Conservation (phyloP, 2,329 filamentous ascomycete species). For the Aspergillus novoparasiticus region DNA sequence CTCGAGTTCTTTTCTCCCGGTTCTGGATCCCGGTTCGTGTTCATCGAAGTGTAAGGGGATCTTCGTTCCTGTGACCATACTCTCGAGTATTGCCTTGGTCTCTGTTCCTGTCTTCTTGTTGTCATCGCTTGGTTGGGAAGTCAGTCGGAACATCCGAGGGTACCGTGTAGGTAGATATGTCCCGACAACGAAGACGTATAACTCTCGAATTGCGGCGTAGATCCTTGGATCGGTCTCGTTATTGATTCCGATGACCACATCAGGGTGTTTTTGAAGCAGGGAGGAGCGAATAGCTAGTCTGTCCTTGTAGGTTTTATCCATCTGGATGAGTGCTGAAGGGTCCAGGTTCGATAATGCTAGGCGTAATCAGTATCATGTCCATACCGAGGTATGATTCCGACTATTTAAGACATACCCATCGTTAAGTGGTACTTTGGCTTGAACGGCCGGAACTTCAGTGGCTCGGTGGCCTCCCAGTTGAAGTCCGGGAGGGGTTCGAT, state of each 20-base stretch:
- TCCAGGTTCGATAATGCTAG: slow-evolving; percentile 31
- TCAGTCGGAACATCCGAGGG: slow-evolving; percentile 54
- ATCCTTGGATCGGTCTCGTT: slow-evolving; percentile 41
- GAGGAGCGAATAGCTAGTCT: slow-evolving; percentile 54
- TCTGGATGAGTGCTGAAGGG: slow-evolving; percentile 57
- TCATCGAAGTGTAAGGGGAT: slow-evolving; percentile 36
- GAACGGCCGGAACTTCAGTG: slow-evolving; percentile 34
- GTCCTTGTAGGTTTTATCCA: slow-evolving; percentile 61
- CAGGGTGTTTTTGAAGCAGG: slow-evolving; percentile 49
- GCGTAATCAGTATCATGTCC: neutral
- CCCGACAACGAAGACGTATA: slow-evolving; percentile 58
- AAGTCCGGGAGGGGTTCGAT: slow-evolving; percentile 52
- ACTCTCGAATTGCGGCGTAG: slow-evolving; percentile 55
- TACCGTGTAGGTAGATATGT: slow-evolving; percentile 61
- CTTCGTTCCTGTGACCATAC: slow-evolving; percentile 48
- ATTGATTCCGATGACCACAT: slow-evolving; percentile 44
- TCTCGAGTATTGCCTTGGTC: slow-evolving; percentile 37
- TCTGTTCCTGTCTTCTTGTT: neutral
- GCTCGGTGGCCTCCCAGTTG: slow-evolving; percentile 54
- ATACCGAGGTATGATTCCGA: neutral
- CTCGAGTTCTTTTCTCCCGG: slow-evolving; percentile 38
- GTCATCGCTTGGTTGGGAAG: slow-evolving; percentile 17
- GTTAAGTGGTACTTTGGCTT: slow-evolving; percentile 6
- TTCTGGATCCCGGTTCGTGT: neutral
- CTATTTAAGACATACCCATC: slow-evolving; percentile 53